These are phyloP conservation scores for Niebla homalea DNA, from an alignment of 495 filamentous ascomycete species.

Conservation along the genomic window DNA sequence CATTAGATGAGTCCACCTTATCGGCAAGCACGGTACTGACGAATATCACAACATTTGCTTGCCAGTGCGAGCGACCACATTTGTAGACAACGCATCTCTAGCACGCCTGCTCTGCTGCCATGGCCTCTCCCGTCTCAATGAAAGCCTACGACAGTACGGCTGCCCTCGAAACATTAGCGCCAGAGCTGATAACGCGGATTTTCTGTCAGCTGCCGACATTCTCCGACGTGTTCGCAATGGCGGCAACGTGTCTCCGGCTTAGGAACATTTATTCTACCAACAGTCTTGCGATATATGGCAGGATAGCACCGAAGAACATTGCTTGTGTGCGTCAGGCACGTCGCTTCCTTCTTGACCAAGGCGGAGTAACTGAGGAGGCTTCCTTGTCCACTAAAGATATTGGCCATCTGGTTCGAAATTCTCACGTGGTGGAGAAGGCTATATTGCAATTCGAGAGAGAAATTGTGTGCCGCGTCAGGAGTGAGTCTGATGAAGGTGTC, in stretches of 20 bases:
- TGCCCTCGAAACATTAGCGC: background rate
- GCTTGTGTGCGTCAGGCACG: conserved; percentile 4
- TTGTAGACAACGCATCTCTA: background rate
- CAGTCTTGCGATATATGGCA: background rate
- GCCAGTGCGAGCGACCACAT: no score
- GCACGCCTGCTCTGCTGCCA: background rate
- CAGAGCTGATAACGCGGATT: background rate
- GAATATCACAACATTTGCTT: no score
- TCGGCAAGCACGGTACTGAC: no score
- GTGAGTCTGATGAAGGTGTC: background rate
- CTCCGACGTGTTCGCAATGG: conserved; percentile 4
- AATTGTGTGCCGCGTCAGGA: conserved; percentile 4
- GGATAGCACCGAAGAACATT: conserved; percentile 3
- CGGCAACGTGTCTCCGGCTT: conserved; percentile 1
- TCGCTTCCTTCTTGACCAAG: conserved; percentile 5
- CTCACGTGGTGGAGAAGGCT: conserved; percentile 1
- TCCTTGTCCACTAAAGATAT: conserved; percentile 2
- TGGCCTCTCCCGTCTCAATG: background rate
- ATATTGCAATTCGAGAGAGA: conserved; percentile 9
- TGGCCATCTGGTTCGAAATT: conserved; percentile 2
- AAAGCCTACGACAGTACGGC: background rate
- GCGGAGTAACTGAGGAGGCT: background rate
- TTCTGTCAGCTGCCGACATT: conserved; percentile 4
- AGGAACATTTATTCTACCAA: background rate
- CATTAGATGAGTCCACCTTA: no score